A percentile compares a stretch with the other conserved stretches of the same genome.
phyloP scores from a whole-genome alignment of 1,139 yeast genomes.

The Scheffersomyces parashehatae region DNA sequence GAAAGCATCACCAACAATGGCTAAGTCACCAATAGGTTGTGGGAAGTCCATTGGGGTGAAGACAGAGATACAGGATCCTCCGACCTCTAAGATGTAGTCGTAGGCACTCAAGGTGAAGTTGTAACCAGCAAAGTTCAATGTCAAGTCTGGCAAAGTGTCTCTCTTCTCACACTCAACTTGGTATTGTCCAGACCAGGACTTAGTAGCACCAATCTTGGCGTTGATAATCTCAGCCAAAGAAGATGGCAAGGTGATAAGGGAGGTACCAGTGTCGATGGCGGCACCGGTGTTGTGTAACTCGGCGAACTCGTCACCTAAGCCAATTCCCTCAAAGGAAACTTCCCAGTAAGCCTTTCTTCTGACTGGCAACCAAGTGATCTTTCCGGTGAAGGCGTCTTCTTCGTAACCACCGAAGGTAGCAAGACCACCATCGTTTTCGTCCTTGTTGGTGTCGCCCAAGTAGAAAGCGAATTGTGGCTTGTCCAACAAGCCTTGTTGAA shows the following conservation, averaged over 20 bases:
- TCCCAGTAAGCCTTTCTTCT: conserved; percentile 99
- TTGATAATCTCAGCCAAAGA: conserved; percentile 93
- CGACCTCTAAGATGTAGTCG: conserved; percentile 89
- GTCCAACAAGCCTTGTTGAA: conserved; percentile 77
- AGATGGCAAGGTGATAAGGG: conserved; percentile 90
- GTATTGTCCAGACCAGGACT: conserved; percentile 97
- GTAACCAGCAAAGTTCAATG: conserved; percentile 84
- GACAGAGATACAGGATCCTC: conserved; percentile 94
- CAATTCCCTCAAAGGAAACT: conserved; percentile 86
- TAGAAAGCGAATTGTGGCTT: conserved; percentile 84
- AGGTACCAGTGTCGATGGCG: conserved; percentile 97
- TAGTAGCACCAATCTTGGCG: conserved; percentile 94
- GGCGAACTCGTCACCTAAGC: conserved; percentile 89
- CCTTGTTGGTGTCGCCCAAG: conserved; percentile 74
- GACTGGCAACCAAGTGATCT: conserved; percentile 91
- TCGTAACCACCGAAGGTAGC: conserved; percentile 96
- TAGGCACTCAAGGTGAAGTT: conserved; percentile 85
- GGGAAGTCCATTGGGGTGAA: conserved; percentile 98
- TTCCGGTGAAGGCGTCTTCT: conserved; percentile 69
- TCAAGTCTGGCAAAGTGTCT: conserved; percentile 82
- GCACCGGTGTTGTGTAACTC: conserved; percentile 84
- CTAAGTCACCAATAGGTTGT: conserved; percentile 92
- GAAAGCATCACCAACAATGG: conserved; percentile 96
- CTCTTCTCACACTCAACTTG: conserved; percentile 84
- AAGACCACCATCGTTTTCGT: conserved; percentile 72